Evolutionary conservation across 345 rosid genomes (phyloP).

Genomic region (Physaria fendleri): DNA sequence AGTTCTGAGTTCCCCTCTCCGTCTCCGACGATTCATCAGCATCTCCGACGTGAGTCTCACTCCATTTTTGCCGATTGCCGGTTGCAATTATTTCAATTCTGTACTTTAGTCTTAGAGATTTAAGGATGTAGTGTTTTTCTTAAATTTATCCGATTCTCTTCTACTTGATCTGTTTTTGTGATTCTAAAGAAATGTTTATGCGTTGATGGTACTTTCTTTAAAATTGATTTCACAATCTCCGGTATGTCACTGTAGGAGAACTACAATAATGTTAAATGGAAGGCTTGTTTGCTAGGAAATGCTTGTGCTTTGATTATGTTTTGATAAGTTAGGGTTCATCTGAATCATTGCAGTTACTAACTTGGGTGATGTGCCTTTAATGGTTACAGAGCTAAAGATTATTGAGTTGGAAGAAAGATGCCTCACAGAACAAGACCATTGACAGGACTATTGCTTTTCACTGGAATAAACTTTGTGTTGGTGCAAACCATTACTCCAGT

Average conservation of each 20-base stretch:
- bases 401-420: conserved; percentile 27
- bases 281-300: not conserved
- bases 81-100: not conserved
- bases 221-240: not conserved
- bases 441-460: conserved; percentile 52
- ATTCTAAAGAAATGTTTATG: not conserved
- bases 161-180: not conserved
- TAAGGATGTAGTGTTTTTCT: not conserved
- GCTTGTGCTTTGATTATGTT: not conserved
- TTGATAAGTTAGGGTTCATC: not conserved
- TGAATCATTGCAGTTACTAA: not conserved
- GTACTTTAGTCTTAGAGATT: not conserved
- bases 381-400: conserved; percentile 14
- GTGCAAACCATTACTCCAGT: conserved; percentile 61
- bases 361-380: not conserved
- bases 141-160: not conserved
- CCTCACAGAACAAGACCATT: conserved; percentile 62
- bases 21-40: not conserved
- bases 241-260: not conserved
- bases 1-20: not conserved
- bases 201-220: not conserved
- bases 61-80: not conserved
- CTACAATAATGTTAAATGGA: not conserved
- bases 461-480: conserved; percentile 47
- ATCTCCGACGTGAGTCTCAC: conserved; percentile 16